These are phyloP conservation scores for Apiotrichum sp. DNA, from an alignment of 1,284 basidiomycete genomes.

Conservation along the genomic window DNA sequence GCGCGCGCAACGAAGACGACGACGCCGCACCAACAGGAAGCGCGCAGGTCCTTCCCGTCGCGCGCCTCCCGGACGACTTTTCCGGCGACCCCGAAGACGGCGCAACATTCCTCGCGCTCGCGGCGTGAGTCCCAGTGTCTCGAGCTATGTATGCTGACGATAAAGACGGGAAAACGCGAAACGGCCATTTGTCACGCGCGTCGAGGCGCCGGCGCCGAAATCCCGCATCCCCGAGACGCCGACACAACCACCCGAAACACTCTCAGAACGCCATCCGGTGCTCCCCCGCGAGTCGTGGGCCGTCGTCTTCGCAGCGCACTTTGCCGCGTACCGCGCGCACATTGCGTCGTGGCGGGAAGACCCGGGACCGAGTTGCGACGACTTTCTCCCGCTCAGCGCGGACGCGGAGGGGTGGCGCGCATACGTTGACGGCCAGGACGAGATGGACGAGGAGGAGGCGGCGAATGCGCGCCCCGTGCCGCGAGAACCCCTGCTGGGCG, in stretches of 20 bases:
- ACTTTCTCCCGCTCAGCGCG: background rate
- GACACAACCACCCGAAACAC: conserved; percentile 12
- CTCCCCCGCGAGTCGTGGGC: conserved; percentile 33
- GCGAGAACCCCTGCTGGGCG: conserved; percentile 31
- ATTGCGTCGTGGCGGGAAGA: conserved; percentile 1
- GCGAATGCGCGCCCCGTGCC: background rate
- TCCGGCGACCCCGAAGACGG: conserved; percentile 31
- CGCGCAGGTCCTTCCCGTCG: conserved; percentile 31
- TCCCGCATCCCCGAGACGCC: conserved; percentile 49
- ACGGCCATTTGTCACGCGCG: conserved; percentile 29
- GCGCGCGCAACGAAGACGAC: background rate
- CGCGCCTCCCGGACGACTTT: conserved; percentile 29
- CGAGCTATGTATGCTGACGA: background rate
- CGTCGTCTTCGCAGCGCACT: conserved; percentile 29
- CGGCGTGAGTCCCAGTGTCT: conserved; percentile 20
- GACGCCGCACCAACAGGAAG: conserved; percentile 1
- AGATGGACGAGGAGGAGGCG: conserved; percentile 18
- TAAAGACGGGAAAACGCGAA: conserved; percentile 16
- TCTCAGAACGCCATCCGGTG: conserved; percentile 13
- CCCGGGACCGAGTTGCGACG: background rate
- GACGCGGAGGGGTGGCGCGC: conserved; percentile 9
- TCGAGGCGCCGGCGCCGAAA: background rate
- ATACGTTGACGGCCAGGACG: conserved; percentile 5
- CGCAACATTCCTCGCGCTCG: conserved; percentile 35
- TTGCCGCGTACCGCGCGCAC: conserved; percentile 14